These are phyloP conservation scores for Exophiala mesophila DNA, from an alignment of 2,329 filamentous ascomycete genomes.

Conservation along the genomic window DNA sequence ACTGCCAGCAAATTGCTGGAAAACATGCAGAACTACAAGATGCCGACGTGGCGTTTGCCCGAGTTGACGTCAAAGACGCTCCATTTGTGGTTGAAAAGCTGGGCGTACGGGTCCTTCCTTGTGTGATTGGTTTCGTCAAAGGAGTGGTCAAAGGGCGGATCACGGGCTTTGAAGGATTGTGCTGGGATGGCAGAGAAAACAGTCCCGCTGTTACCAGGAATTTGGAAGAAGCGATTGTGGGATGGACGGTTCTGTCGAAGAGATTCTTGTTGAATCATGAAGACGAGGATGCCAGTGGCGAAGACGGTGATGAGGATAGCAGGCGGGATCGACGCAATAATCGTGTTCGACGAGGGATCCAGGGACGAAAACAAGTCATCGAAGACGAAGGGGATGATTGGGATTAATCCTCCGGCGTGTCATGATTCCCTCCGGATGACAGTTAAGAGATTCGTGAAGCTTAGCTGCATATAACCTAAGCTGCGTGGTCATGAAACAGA, in stretches of 20 bases:
- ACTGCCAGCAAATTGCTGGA: constrained; percentile 45
- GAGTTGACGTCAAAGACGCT: constrained; percentile 42
- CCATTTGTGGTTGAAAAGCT: constrained; percentile 47
- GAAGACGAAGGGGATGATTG: constrained; percentile 43
- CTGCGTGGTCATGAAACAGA: too few species aligned
- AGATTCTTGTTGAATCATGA: constrained; percentile 32
- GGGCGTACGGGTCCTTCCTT: constrained; percentile 43
- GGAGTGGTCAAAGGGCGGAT: constrained; percentile 42
- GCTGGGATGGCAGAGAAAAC: constrained; percentile 35
- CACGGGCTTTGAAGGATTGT: constrained; percentile 46
- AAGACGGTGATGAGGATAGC: constrained; percentile 23
- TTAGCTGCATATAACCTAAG: too few species aligned
- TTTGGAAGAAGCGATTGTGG: constrained; percentile 40
- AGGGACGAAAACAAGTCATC: constrained; percentile 21
- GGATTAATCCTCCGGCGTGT: constrained; percentile 43
- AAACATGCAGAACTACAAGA: constrained; percentile 30
- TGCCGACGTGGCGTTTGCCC: constrained; percentile 40
- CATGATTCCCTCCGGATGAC: too few species aligned
- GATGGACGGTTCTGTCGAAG: constrained; percentile 35
- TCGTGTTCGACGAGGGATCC: constrained; percentile 27
- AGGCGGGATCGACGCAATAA: constrained; percentile 27
- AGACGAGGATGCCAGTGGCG: constrained; percentile 24
- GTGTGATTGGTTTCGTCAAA: constrained; percentile 46
- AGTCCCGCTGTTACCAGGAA: constrained; percentile 37
- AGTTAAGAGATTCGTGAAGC: too few species aligned